Percentiles rank a stretch among this genome's conserved stretches.
phyloP scores from a whole-genome alignment of 116 monocot species.

The Cymodocea nodosa region DNA sequence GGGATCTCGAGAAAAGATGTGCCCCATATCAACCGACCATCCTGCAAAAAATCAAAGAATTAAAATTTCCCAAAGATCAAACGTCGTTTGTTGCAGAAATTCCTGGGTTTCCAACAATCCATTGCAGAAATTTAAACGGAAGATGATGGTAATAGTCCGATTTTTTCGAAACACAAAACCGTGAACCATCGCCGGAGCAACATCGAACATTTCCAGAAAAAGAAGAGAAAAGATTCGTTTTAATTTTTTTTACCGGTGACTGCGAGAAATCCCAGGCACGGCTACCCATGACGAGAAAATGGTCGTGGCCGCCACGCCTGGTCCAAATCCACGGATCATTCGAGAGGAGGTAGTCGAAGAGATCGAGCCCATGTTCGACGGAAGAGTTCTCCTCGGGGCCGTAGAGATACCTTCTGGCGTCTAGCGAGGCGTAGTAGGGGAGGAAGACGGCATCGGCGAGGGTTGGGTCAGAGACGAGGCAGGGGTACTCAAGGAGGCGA shows the following conservation, averaged over 20 bases:
- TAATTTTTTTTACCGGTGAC: constrained; percentile 10
- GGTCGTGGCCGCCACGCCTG: constrained; percentile 46
- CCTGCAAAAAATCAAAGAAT: not conserved
- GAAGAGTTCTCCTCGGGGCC: constrained; percentile 19
- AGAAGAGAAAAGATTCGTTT: too few species aligned
- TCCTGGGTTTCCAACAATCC: too few species aligned
- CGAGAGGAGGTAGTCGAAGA: constrained; percentile 21
- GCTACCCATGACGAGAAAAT: constrained; percentile 54
- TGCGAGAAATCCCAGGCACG: constrained; percentile 85
- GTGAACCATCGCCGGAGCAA: too few species aligned
- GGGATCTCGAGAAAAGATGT: constrained; percentile 53
- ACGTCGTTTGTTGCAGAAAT: too few species aligned
- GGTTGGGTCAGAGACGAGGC: constrained; percentile 30
- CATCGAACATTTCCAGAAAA: not conserved
- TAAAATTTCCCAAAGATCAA: not conserved
- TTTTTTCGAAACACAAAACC: too few species aligned
- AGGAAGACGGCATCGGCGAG: constrained; percentile 49
- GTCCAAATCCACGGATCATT: constrained; percentile 29
- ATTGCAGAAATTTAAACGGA: too few species aligned
- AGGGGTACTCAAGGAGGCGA: constrained; percentile 46
- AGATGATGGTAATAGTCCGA: too few species aligned
- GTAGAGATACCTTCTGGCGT: constrained; percentile 43
- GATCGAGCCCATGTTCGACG: constrained; percentile 25
- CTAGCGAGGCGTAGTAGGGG: constrained; percentile 58
- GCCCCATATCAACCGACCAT: constrained; percentile 47